Conservation (phyloP, 2,329 filamentous ascomycete genomes). For the Colletotrichum tropicale region DNA sequence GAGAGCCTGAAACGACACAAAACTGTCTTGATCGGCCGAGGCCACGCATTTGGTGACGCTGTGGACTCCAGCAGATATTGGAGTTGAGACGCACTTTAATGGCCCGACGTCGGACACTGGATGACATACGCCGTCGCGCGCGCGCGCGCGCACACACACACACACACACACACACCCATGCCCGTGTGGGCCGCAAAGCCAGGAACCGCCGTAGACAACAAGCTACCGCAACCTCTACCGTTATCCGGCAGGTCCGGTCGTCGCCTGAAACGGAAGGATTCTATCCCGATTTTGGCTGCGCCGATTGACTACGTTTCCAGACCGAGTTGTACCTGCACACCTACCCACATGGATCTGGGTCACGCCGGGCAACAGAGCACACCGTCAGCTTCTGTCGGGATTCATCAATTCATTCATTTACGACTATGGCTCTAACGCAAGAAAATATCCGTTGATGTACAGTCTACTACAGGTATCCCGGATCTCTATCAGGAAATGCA, state of each 20-base stretch:
- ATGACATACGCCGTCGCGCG: background rate
- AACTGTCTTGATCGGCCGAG: background rate
- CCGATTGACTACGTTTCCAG: no score
- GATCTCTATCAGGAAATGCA: background rate
- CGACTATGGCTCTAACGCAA: conserved; percentile 20
- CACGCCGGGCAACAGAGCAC: no score
- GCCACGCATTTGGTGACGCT: background rate
- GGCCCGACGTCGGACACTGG: background rate
- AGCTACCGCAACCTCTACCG: no score
- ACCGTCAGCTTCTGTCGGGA: background rate
- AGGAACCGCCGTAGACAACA: background rate
- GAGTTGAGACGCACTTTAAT: background rate
- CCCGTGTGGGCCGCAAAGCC: background rate
- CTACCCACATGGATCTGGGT: no score
- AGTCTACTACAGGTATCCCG: conserved; percentile 22
- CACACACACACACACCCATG: no score
- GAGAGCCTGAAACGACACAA: background rate
- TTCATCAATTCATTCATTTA: conserved; percentile 20
- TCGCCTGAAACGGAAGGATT: no score
- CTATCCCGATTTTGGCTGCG: no score
- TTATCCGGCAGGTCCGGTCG: no score
- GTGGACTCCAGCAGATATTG: background rate
- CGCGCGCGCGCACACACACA: no score
- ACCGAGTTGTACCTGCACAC: no score
- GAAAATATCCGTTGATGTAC: conserved; percentile 21